Base-by-base conservation (phyloP, 768 basidiomycete genomes). In the Trametes cinnabarina region DNA sequence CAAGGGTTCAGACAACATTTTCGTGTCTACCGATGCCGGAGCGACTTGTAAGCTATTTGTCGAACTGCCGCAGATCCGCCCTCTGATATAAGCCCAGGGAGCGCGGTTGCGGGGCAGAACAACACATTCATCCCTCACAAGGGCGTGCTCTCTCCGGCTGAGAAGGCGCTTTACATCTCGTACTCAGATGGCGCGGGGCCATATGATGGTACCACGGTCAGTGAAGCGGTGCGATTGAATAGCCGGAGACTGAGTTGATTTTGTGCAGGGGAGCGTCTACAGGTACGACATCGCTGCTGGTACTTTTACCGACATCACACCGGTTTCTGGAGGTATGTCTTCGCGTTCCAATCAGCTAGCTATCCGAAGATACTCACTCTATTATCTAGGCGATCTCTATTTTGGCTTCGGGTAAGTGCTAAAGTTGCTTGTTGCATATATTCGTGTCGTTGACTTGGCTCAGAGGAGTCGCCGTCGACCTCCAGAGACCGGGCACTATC, bases 101-200 rank as follows among this genome's bases (percentile, higher is more conserved):
- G 74, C 47, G 80, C 84, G 25, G 71, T 87, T 57, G 65, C 80
- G 26, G 85, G 85, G 1, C 82, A 83, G 54, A 81, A 82, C 56
- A 82, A 75, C 3, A 78, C 77, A 1, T 85, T 75, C 66, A 67
- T 88, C 25, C 82, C 85, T 2, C 86, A 88, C 71, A 86, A 85
- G 66, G 86, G 86, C 62, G 82, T 87, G 17, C 66, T 87, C 22
- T 84, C 84, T 4, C 81, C 82, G 1, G 66, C 76, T 1, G 84
- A 86, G 60, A 77, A 79, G 51, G 72, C 76, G 0, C 72, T 88
- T 6, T 88, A 87, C 62, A 73, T 87, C 26, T 82, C 83, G 0
- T 84, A 83, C 52, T 81, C 82, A 3, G 77, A 87, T 61, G 83
- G 84, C 50, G 84, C 82, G 30, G 85, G 67, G 1, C 85, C 86